Base-by-base conservation (phyloP, 2,329 filamentous ascomycete genomes). In the Aspergillus ibericus region DNA sequence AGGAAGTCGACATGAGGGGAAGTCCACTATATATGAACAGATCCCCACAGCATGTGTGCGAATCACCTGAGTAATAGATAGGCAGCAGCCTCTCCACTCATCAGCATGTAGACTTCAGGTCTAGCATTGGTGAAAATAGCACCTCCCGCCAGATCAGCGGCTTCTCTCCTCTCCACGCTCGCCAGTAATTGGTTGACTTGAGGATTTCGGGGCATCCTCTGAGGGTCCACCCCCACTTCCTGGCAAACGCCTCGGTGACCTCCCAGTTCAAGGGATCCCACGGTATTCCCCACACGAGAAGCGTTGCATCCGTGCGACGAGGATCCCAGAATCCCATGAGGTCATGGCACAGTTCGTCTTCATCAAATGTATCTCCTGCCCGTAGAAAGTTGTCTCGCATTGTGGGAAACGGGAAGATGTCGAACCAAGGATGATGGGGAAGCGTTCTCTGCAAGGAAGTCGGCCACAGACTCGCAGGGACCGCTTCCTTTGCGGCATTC, bases 381-480 rank as follows among this genome's bases (percentile, higher is more conserved):
- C 52, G 58, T 38, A 79, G 78, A 47, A 78, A 57, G 49, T 70
- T 72, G 50, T 78, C 73, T n/a, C 77, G 63, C 67, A 78, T 70
- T 25, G 66, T 68, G 5, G 75, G 76, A 50, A 78, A 77, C 0
- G 76, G 76, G 29, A 78, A 73, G n/a, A 75, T 68, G 58, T 79
- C 77, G 47, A 78, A 71, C 74, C 75, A 79, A 0, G 67, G 65
- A 20, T 70, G 70, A 61, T 79, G 76, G 18, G 72, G 63, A 4
- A 68, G 68, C 1, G 63, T 64, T 7, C 70, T 64, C 55, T 79
- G 76, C 9, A 71, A 20, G 47, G n/a, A 12, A 15, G 47, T 50
- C 9, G 47, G 47, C 2, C n/a, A 7, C 10, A 50, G n/a, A 15
- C 27, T 34, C 1, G 8, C 6, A 15, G 47, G 47, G 16, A 50